Evolutionary conservation across 2,329 filamentous ascomycete species (phyloP).

Genomic region (Xylaria sp.): DNA sequence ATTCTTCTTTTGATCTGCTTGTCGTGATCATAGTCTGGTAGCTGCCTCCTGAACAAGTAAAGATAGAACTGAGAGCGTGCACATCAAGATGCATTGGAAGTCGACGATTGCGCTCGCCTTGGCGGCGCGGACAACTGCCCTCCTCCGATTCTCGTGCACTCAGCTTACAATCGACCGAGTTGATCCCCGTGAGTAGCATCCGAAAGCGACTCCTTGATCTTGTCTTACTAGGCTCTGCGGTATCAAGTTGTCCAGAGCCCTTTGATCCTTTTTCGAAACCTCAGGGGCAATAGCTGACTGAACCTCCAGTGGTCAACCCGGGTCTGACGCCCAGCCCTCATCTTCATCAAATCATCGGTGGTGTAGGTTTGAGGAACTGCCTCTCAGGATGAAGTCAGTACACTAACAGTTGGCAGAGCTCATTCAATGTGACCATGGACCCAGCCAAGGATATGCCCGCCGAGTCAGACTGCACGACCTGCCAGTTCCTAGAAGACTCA

Average conservation of each 20-base stretch:
- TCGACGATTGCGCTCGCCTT: constrained; percentile 41
- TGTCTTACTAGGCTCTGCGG: not conserved
- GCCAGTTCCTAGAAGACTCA: constrained; percentile 46
- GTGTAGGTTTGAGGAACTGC: constrained; percentile 36
- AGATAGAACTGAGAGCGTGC: not conserved
- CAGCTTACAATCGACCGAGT: constrained; percentile 48
- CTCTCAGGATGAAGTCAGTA: constrained; percentile 1
- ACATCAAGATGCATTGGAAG: constrained; percentile 41
- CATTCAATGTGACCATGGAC: constrained; percentile 47
- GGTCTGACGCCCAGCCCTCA: constrained; percentile 46
- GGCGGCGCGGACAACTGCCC: constrained; percentile 41
- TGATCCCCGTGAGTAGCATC: constrained; percentile 41
- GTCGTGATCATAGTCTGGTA: not conserved
- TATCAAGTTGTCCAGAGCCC: not conserved
- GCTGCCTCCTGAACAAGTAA: not conserved
- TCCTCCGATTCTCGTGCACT: constrained; percentile 48
- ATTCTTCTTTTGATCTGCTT: not conserved
- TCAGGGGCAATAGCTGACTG: constrained; percentile 1
- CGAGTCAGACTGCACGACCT: constrained; percentile 47
- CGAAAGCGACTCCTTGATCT: not conserved
- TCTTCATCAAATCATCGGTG: constrained; percentile 49
- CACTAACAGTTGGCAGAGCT: constrained; percentile 38
- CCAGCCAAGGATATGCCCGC: constrained; percentile 45
- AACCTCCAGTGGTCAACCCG: constrained; percentile 42
- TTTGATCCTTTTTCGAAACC: not conserved